phyloP scores from a whole-genome alignment of 129 eudicot species.

The Logfia minima region DNA sequence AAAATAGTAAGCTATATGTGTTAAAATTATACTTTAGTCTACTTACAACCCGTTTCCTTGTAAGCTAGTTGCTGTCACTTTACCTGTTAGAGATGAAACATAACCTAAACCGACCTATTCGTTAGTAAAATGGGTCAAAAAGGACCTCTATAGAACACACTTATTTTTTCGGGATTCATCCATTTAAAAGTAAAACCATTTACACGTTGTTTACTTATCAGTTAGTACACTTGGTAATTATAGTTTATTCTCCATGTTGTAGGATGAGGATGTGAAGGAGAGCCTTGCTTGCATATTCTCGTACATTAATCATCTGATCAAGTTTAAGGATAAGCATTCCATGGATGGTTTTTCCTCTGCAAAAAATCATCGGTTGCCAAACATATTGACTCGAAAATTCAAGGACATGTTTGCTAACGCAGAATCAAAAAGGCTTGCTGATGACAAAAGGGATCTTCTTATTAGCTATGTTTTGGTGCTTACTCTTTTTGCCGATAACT shows the following conservation, averaged over 20 bases:
- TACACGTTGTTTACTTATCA: background rate
- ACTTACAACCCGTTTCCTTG: background rate
- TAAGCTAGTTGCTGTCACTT: background rate
- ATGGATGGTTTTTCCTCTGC: conserved; percentile 56
- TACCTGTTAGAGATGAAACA: background rate
- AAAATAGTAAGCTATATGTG: background rate
- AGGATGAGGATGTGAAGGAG: conserved; percentile 57
- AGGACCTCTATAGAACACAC: background rate
- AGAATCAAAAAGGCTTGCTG: conserved; percentile 50
- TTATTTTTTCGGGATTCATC: background rate
- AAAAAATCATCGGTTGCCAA: conserved; percentile 61
- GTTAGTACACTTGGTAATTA: background rate
- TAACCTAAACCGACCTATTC: background rate
- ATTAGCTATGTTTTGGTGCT: conserved; percentile 73
- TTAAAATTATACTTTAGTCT: background rate
- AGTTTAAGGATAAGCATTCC: conserved; percentile 62
- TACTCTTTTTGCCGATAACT: conserved; percentile 65
- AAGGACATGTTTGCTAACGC: conserved; percentile 47
- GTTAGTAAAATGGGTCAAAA: background rate
- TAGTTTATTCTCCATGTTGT: conserved; percentile 14
- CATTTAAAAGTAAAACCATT: background rate
- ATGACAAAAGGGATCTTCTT: conserved; percentile 58
- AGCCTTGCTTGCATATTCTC: conserved; percentile 68
- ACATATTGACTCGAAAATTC: conserved; percentile 58
- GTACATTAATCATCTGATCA: conserved; percentile 74